Evolutionary conservation across 306 rosid species (phyloP), one percentile per base, ranked within the genome.

Genomic region (Herpetospermum pedunculosum): DNA sequence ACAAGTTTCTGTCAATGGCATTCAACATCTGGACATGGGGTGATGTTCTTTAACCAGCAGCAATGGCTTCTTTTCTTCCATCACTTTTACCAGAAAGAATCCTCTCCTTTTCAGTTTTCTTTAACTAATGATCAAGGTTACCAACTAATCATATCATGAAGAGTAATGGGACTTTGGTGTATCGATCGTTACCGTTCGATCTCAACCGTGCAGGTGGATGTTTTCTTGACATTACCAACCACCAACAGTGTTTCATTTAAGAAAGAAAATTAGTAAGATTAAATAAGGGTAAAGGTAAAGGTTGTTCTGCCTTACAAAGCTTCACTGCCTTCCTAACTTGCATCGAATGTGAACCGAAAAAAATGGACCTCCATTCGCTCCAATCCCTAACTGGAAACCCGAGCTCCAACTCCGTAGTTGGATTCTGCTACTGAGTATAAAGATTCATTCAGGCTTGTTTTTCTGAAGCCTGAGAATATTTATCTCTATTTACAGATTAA

Each of bases 401-500:
- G 87, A 91, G 97, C 99, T 81, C 95, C 99, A 87, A 89, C 96
- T 55, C 89, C 94, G 30, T 74, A 74, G 92, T 86, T 82, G 98
- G 96, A 74, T 86, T 91, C 99, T 91, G 99, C 85, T 84, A 70
- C n/a, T 57, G 90, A 87, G 95, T 83, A 89, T 88, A 94, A 94
- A 84, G 77, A 91, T 86, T 87, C 97, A 86, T 78, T 78, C 83
- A 57, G 89, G 94, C 75, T 72, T 50, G 77, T 71, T 59, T 50
- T 47, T 32, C n/a, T 50, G 73, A 77, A 72, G 85, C 92, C 90
- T 29, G 88, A 94, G 92, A 94, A 78, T 64, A 83, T 89, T 85
- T 91, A 77, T 90, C 98, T 94, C 97, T 88, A 91, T 89, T 88
- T 86, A 91, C 98, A 94, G 98, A 89, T 58, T 84, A 76, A 85